Conservation (phyloP, 2,329 filamentous ascomycete genomes). For the Fusarium sulawesiense region DNA sequence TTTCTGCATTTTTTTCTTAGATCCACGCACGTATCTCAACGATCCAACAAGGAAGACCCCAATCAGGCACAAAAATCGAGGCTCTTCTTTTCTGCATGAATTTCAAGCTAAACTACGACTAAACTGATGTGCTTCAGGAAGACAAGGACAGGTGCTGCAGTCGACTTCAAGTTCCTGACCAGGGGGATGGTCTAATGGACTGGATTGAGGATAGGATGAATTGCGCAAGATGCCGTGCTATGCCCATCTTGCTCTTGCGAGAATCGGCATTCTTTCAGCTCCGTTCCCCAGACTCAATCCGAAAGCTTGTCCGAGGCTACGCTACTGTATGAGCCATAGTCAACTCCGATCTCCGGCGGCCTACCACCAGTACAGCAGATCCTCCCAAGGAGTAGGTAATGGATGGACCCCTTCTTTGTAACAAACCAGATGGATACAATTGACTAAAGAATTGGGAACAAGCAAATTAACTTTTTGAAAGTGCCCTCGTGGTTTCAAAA, state of each 20-base stretch:
- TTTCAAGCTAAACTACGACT: neutral
- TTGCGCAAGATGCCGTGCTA: neutral
- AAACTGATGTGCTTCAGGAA: neutral
- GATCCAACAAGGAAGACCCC: neutral
- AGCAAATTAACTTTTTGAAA: neutral
- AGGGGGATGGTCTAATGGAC: neutral
- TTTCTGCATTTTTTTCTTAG: conserved; percentile 9
- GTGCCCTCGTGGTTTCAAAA: neutral
- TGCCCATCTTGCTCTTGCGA: neutral
- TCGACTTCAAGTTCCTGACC: neutral
- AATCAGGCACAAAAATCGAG: neutral
- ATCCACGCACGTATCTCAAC: conserved; percentile 9
- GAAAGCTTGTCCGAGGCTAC: conserved; percentile 24
- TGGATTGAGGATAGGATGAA: neutral
- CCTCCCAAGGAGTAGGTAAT: neutral
- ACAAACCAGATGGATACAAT: neutral
- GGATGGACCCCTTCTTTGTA: neutral
- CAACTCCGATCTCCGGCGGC: conserved; percentile 37
- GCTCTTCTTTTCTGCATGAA: conserved; percentile 3
- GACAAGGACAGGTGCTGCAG: neutral
- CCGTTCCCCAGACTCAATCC: conserved; percentile 35
- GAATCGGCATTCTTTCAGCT: conserved; percentile 24
- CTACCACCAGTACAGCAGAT: neutral
- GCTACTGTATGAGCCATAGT: conserved; percentile 32
- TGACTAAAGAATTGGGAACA: neutral